Evolutionary conservation across 2,329 filamentous ascomycete species (phyloP).

Genomic region (Diaporthe nobilis): DNA sequence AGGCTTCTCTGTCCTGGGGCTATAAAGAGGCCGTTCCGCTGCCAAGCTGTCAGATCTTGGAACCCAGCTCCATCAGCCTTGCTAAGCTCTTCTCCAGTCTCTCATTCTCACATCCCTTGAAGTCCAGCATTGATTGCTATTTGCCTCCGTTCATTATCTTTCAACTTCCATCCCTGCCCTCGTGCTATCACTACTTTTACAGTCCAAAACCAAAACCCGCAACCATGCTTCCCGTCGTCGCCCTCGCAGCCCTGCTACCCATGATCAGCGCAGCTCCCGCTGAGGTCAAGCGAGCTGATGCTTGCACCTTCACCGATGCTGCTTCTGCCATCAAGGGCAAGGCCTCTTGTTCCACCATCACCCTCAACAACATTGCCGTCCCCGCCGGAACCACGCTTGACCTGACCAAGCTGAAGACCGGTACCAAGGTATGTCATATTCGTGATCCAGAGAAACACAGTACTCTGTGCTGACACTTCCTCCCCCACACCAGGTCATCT

Average conservation of each 20-base stretch:
- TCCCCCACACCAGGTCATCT: constrained; percentile 49
- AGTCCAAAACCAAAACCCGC: not conserved
- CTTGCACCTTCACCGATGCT: constrained; percentile 69
- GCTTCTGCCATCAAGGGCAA: constrained; percentile 58
- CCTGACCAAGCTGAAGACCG: constrained; percentile 50
- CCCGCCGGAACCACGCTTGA: constrained; percentile 55
- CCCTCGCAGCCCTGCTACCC: constrained; percentile 36
- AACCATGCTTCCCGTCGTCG: constrained; percentile 26
- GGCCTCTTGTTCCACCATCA: constrained; percentile 58
- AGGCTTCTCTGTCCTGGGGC: not conserved
- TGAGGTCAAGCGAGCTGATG: constrained; percentile 40
- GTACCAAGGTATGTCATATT: constrained; percentile 47
- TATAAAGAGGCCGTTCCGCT: constrained; percentile 5
- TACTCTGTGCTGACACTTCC: not conserved
- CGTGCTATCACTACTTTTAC: not conserved
- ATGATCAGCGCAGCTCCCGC: constrained; percentile 28
- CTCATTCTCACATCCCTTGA: constrained; percentile 19
- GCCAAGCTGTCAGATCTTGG: constrained; percentile 13
- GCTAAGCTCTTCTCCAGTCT: constrained; percentile 24
- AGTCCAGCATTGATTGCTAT: constrained; percentile 27
- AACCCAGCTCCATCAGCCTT: constrained; percentile 21
- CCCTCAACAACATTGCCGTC: constrained; percentile 53
- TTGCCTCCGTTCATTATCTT: not conserved
- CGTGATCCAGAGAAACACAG: constrained; percentile 22
- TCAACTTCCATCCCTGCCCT: not conserved